Percentiles rank a stretch among this genome's conserved stretches.
phyloP scores from a whole-genome alignment of 257 asterid genomes.

The Parsonsia alboflavescens region DNA sequence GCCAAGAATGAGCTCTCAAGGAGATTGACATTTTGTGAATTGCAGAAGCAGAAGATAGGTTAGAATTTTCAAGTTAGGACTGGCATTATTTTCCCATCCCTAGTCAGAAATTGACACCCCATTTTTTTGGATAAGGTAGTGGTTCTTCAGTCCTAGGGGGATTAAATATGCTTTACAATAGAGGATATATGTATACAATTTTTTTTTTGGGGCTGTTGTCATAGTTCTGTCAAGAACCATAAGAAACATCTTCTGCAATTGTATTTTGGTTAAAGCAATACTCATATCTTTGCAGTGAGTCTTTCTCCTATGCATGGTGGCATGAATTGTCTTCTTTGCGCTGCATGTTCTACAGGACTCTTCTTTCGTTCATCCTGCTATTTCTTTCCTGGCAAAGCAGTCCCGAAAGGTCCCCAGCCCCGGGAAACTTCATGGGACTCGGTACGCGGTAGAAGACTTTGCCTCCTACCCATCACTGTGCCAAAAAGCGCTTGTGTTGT shows the following conservation, averaged over 20 bases:
- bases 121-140: not conserved
- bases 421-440: too few relatives aligned
- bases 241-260: not conserved
- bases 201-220: conserved; percentile 1
- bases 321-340: not conserved
- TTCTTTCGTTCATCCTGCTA: not conserved
- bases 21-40: not conserved
- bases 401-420: not conserved
- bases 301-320: not conserved
- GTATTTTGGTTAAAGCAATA: not conserved
- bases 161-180: not conserved
- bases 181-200: not conserved
- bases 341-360: not conserved
- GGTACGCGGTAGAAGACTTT: too few relatives aligned
- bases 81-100: conserved; percentile 1
- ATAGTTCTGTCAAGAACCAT: not conserved
- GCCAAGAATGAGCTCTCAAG: not conserved
- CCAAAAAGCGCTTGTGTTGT: not conserved
- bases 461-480: not conserved
- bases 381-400: not conserved
- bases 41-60: not conserved
- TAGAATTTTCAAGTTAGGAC: not conserved
- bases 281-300: not conserved
- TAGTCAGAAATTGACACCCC: conserved; percentile 3
- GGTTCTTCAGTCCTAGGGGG: not conserved